Evolutionary conservation across 2,329 filamentous ascomycete species (phyloP).

Genomic region (Colletotrichum lindemuthianum): DNA sequence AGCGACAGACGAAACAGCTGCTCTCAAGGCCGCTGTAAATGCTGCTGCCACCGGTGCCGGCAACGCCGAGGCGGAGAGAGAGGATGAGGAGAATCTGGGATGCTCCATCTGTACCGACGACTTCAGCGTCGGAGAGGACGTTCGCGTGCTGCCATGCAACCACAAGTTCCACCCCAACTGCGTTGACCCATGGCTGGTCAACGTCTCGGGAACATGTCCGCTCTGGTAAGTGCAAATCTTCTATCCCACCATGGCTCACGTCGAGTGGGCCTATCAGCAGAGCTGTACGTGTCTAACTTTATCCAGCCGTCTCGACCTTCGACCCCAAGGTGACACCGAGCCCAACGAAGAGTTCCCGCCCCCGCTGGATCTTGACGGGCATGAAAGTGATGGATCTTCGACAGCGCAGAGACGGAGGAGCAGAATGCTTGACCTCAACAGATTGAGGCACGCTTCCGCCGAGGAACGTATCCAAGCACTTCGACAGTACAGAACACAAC

Average conservation of each 20-base stretch:
- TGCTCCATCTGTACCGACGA: constrained; percentile 79
- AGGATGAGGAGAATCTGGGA: constrained; percentile 56
- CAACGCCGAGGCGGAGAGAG: background rate
- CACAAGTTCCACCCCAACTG: constrained; percentile 76
- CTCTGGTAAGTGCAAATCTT: constrained; percentile 65
- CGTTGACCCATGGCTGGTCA: constrained; percentile 76
- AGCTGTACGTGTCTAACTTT: no score
- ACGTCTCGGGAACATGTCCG: constrained; percentile 76
- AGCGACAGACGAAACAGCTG: constrained; percentile 34
- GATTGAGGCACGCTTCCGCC: constrained; percentile 66
- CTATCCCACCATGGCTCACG: background rate
- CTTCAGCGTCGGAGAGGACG: constrained; percentile 72
- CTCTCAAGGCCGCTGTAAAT: constrained; percentile 34
- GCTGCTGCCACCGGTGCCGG: background rate
- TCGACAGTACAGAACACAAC: constrained; percentile 58
- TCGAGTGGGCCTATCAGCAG: no score
- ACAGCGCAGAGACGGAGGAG: constrained; percentile 55
- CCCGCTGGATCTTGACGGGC: constrained; percentile 52
- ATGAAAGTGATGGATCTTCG: constrained; percentile 46
- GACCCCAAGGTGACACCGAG: constrained; percentile 48
- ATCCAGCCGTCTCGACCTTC: constrained; percentile 64
- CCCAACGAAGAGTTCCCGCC: constrained; percentile 48
- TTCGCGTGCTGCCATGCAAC: constrained; percentile 73
- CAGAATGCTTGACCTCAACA: constrained; percentile 65
- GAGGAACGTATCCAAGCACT: constrained; percentile 72